Evolutionary conservation across 768 basidiomycete species (phyloP).

Genomic region (Amanita thiersii): DNA sequence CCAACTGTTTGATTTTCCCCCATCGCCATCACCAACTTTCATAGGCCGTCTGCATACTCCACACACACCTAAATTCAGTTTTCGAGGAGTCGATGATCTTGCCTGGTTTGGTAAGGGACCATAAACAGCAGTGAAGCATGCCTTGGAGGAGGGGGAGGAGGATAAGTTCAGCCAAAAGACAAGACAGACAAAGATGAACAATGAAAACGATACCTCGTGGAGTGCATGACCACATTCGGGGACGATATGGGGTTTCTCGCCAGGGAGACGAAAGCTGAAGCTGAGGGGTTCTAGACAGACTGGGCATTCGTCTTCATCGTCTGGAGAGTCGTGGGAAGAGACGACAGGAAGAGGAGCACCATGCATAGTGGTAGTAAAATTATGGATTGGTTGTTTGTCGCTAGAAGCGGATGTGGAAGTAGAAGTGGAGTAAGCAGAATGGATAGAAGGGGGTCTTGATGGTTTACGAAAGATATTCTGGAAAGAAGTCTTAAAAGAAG

Average conservation of each 20-base stretch:
- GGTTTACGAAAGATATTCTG: conserved; percentile 44
- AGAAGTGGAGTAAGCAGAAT: conserved; percentile 44
- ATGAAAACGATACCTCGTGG: conserved; percentile 63
- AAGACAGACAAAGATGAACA: conserved; percentile 10
- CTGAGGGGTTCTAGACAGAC: conserved; percentile 94
- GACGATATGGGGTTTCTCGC: conserved; percentile 96
- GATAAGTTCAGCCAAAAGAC: conserved; percentile 7
- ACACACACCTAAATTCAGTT: conserved; percentile 87
- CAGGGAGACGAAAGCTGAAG: conserved; percentile 86
- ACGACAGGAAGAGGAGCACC: conserved; percentile 68
- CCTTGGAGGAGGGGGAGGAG: conserved; percentile 41
- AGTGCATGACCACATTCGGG: conserved; percentile 97
- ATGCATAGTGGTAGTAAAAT: conserved; percentile 55
- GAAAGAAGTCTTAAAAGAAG: conserved; percentile 32
- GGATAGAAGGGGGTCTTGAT: conserved; percentile 33
- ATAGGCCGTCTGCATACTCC: conserved; percentile 96
- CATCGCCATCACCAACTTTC: conserved; percentile 88
- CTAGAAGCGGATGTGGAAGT: conserved; percentile 33
- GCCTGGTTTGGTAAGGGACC: conserved; percentile 68
- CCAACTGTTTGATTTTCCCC: conserved; percentile 85
- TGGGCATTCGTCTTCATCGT: conserved; percentile 89
- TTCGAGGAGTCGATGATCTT: conserved; percentile 47
- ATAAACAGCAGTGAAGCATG: conserved; percentile 95
- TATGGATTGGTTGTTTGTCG: conserved; percentile 29
- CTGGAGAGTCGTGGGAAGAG: conserved; percentile 48